Evolutionary conservation across 139 green algal genomes (phyloP), one percentile per base, ranked within the genome.

Genomic region (Micromonas pusilla): DNA sequence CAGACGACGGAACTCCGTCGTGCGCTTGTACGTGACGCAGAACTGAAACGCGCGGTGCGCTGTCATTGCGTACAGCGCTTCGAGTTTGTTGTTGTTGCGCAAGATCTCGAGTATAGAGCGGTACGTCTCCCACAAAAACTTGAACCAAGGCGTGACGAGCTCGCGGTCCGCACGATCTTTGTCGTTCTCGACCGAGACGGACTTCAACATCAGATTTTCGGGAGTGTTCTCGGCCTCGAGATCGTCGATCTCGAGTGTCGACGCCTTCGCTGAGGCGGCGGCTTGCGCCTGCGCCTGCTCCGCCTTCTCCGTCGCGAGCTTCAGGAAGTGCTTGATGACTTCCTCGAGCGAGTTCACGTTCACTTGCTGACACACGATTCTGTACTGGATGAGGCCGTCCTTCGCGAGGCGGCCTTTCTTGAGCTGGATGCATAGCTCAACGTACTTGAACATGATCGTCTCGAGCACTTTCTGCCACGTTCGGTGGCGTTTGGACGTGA

Each of bases 71-170:
- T 98, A 99, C 71, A 99, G 89, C 13, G 86, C 76, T 86, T 99
- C 94, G 70, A 99, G 90, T 79, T 96, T 94, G 68, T 88, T 91
- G 86, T 99, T 98, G 88, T 97, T 98, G 70, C 92, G 89, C 85
- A 99, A 87, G 66, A 98, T 96, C 81, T 99, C 96, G 75, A 99
- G 88, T 57, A 94, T 86, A 53, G 85, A 96, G 71, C 94, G 86
- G 88, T 99, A 97, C 6, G 90, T 92, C 87, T 99, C 96, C 96
- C 96, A 99, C 80, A 99, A 86, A 80, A 99, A 98, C 82, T 97
- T 96, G 89, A 99, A 99, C 95, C 96, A 99, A 28, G 96, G 96
- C 6, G 96, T 98, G 19, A 99, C 95, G 66, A 96, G 81, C 88
- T 97, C 93, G 26, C 95, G 86, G 81, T 98, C 95, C 2, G 91